Evolutionary conservation across 805 yeast genomes (phyloP).

Genomic region (Lachancea nothofagi): DNA sequence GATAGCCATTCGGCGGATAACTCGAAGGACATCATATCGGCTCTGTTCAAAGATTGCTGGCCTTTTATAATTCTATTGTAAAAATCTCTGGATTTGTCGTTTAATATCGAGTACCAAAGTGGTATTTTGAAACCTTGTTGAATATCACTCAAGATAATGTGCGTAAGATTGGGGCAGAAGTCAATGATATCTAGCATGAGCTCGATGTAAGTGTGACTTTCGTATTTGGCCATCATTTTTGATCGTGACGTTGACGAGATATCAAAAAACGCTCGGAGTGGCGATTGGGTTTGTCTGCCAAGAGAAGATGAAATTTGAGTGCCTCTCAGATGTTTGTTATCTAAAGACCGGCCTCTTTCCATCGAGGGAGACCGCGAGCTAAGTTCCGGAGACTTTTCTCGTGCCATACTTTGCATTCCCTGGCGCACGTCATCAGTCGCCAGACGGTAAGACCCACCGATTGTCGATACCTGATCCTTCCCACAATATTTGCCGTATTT

Average conservation of each 20-base stretch:
- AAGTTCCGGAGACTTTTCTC: constrained; percentile 2
- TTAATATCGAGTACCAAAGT: constrained; percentile 35
- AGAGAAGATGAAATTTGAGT: background rate
- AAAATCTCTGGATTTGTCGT: constrained; percentile 32
- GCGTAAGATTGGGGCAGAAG: constrained; percentile 42
- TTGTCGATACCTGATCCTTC: constrained; percentile 16
- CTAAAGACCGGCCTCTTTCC: constrained; percentile 5
- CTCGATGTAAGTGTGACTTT: constrained; percentile 33
- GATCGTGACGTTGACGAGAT: constrained; percentile 4
- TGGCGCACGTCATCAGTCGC: constrained; percentile 4
- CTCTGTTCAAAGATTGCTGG: constrained; percentile 29
- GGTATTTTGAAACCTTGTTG: constrained; percentile 52
- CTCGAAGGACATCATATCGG: constrained; percentile 29
- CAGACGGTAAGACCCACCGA: constrained; percentile 26
- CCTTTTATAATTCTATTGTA: constrained; percentile 31
- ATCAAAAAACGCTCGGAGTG: constrained; percentile 4
- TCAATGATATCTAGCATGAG: constrained; percentile 39
- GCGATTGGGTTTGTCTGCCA: background rate
- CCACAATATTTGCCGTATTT: constrained; percentile 29
- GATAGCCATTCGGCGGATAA: constrained; percentile 25
- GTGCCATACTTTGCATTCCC: constrained; percentile 1
- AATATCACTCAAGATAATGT: constrained; percentile 39
- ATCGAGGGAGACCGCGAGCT: constrained; percentile 3
- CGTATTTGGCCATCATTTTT: constrained; percentile 20
- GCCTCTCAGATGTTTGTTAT: constrained; percentile 3